Evolutionary conservation across 2,329 filamentous ascomycete genomes (phyloP).

Genomic region (Colletotrichum sp.): DNA sequence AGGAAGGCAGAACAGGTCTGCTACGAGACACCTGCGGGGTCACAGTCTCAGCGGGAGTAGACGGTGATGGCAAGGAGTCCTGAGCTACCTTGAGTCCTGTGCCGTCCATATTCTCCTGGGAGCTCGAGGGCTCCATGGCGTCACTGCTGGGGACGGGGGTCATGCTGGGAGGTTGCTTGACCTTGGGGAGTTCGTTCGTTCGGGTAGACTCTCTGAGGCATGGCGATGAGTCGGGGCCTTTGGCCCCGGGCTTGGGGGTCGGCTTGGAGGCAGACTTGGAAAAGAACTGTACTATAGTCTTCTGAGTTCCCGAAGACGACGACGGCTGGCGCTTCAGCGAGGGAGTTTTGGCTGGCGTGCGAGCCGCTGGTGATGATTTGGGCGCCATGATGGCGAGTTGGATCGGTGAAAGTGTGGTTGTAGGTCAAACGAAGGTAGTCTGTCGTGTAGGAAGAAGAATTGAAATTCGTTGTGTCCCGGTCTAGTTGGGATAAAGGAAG

Average conservation of each 20-base stretch:
- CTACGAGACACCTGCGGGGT: slow-evolving; percentile 45
- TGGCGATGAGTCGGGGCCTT: slow-evolving; percentile 35
- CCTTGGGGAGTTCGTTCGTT: slow-evolving; percentile 44
- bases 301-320: slow-evolving; percentile 37
- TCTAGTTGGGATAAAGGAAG: neutral
- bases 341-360: slow-evolving; percentile 39
- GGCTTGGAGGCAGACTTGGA: slow-evolving; percentile 40
- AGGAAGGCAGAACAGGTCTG: slow-evolving; percentile 52
- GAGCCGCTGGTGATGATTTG: slow-evolving; percentile 29
- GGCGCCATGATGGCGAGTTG: slow-evolving; percentile 3
- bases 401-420: neutral
- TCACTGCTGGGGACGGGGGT: slow-evolving; percentile 87
- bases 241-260: slow-evolving; percentile 34
- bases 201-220: slow-evolving; percentile 49
- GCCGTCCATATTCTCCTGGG: slow-evolving; percentile 65
- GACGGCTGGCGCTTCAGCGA: slow-evolving; percentile 25
- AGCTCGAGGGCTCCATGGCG: slow-evolving; percentile 68
- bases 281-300: slow-evolving; percentile 50
- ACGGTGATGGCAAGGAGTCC: slow-evolving; percentile 50
- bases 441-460: neutral
- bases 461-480: neutral
- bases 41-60: slow-evolving; percentile 45
- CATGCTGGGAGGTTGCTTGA: slow-evolving; percentile 49
- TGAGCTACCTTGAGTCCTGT: slow-evolving; percentile 55
- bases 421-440: neutral